Base-by-base conservation (phyloP, 2,329 filamentous ascomycete species). In the Neophaeococcomyces mojaviensis region DNA sequence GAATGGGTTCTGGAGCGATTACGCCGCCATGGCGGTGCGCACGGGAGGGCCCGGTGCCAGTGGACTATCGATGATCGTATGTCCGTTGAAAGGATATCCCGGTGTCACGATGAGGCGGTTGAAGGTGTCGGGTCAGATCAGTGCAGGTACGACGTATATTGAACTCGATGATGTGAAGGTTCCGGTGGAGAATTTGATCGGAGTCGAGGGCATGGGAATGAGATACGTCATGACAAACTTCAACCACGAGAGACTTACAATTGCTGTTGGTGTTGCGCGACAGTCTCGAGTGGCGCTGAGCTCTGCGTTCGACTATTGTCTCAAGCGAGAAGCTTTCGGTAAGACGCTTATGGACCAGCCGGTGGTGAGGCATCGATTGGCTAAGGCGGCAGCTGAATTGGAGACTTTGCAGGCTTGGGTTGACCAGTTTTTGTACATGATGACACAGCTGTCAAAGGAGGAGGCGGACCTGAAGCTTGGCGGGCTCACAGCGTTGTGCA, bases 181-280 rank as follows among this genome's bases (percentile, higher is more conserved):
- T 1, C 83, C 83, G 0, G 73, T 79, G 0, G 75, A 77, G 57
- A 87, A 88, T 59, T 64, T 88, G 6, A 78, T 88, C 47, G 84
- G 84, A 2, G 55, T 70, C 16, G 84, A 88, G 61, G 83, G 82
- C 9, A 68, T 76, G 57, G 84, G 84, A 4, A 87, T 88, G 82
- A 74, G 70, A 48, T 84, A 85, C 58, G 77, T 84, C 58, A 86
- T 85, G 81, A 82, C 78, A 44, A 86, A 88, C 65, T 88, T 88
- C 74, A 88, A 88, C 66, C 83, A 88, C 61, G 84, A 88, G 62
- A 76, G 84, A 0, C 68, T 88, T 9, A 73, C 72, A 13, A 84
- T 88, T 51, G 71, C 79, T 1, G 76, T 87, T 12, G 74, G 76
- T 0, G 74, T 76, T 1, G 83, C 81, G 1, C 70, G 84, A 2